Conservation (phyloP, 2,329 filamentous ascomycete genomes). For the Neonectria hederae region DNA sequence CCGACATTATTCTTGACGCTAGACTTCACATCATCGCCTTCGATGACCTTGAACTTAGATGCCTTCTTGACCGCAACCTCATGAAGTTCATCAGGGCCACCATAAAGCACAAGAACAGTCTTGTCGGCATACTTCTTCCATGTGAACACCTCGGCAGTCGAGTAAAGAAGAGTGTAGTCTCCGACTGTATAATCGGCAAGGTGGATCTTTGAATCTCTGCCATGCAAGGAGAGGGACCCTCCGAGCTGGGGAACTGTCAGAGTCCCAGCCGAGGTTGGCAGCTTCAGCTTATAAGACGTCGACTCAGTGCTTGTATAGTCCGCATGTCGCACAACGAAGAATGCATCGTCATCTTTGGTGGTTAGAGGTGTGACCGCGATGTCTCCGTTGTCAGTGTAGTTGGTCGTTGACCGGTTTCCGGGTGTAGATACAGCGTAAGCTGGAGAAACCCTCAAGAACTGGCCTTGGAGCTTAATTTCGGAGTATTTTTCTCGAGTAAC, state of each 20-base stretch:
- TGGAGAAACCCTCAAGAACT: constrained; percentile 78
- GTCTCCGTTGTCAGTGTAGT: constrained; percentile 60
- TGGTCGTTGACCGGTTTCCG: constrained; percentile 58
- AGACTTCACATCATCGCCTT: constrained; percentile 44
- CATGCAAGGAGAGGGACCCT: constrained; percentile 64
- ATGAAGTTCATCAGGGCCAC: constrained; percentile 68
- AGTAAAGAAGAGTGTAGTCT: constrained; percentile 69
- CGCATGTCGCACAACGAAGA: constrained; percentile 74
- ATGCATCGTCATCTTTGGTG: constrained; percentile 60
- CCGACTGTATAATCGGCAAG: constrained; percentile 73
- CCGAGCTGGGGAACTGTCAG: constrained; percentile 67
- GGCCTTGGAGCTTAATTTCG: constrained; percentile 79
- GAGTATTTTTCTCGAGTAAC: constrained; percentile 80
- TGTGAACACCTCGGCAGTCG: constrained; percentile 74
- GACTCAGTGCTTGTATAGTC: constrained; percentile 68
- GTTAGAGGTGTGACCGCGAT: constrained; percentile 71
- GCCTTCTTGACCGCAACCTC: constrained; percentile 63
- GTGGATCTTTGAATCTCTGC: constrained; percentile 74
- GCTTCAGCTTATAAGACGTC: constrained; percentile 69
- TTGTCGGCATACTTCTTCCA: constrained; percentile 71
- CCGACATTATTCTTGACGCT: constrained; percentile 30
- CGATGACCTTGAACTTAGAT: constrained; percentile 22
- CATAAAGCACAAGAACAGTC: constrained; percentile 72
- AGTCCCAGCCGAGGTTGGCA: constrained; percentile 64
- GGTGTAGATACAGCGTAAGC: constrained; percentile 71